A percentile compares a stretch with the other conserved stretches of the same genome.
Conservation (phyloP, 371 early-diverging fungal species). For the Phascolomyces articulosus region DNA sequence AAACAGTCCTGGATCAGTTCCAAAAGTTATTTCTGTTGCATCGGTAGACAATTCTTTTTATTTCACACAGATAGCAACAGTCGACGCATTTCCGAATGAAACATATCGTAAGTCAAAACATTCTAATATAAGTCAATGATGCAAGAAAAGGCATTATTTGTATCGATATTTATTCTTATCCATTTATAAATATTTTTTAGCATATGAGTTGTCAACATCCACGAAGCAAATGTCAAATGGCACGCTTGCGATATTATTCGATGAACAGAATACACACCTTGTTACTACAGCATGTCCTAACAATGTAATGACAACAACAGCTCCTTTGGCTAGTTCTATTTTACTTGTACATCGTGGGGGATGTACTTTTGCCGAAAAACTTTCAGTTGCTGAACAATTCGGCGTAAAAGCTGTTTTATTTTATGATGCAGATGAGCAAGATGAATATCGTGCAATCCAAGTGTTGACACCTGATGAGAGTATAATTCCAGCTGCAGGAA, state of each 20-base stretch:
- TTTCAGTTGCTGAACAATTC: conserved; percentile 30
- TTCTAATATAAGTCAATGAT: not conserved
- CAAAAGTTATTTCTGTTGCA: conserved; percentile 58
- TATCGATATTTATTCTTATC: too few species aligned
- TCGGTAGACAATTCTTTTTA: conserved; percentile 57
- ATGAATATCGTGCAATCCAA: conserved; percentile 10
- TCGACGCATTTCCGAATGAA: conserved; percentile 17
- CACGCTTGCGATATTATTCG: conserved; percentile 18
- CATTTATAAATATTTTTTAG: conserved; percentile 15
- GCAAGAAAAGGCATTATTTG: not conserved
- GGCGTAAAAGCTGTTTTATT: conserved; percentile 60
- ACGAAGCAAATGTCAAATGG: conserved; percentile 30
- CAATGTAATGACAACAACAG: conserved; percentile 1
- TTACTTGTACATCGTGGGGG: conserved; percentile 54
- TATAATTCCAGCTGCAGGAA: conserved; percentile 45
- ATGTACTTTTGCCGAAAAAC: conserved; percentile 56
- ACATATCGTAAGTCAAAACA: conserved; percentile 25
- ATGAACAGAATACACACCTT: not conserved
- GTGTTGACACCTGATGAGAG: conserved; percentile 13
- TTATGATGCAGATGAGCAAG: conserved; percentile 30
- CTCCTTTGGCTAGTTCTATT: conserved; percentile 28
- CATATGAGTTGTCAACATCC: conserved; percentile 28
- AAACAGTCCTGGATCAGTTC: conserved; percentile 50
- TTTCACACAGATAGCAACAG: conserved; percentile 17
- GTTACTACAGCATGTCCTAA: conserved; percentile 10